phyloP scores from a whole-genome alignment of 1,139 yeast species.

The Magnusiomyces ingens region DNA sequence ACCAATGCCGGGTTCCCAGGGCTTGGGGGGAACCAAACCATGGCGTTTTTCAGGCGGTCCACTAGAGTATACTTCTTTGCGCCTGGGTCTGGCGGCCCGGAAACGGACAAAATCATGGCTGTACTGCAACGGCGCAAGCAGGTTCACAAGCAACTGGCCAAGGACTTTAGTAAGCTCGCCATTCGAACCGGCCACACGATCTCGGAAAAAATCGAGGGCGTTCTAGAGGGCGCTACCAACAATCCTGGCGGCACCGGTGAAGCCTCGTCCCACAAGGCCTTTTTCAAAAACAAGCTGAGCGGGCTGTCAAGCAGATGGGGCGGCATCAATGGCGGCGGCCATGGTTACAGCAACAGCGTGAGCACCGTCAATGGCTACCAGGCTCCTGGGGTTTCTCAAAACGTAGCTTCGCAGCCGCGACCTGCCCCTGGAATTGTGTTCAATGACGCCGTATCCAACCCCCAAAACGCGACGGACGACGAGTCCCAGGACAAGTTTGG shows the following conservation, averaged over 20 bases:
- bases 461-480: background rate
- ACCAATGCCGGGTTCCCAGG: no score
- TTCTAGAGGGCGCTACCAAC: background rate
- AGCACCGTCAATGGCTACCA: no score
- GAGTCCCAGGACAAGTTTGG: slow-evolving; percentile 13
- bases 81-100: slow-evolving; percentile 8
- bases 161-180: slow-evolving; percentile 9
- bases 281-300: no score
- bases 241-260: background rate
- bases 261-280: no score
- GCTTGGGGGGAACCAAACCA: no score
- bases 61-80: slow-evolving; percentile 14
- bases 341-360: no score
- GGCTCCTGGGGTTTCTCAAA: no score
- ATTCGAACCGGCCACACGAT: background rate
- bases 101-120: slow-evolving; percentile 12
- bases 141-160: slow-evolving; percentile 11
- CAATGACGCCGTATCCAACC: background rate
- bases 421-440: no score
- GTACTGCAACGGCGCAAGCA: slow-evolving; percentile 15
- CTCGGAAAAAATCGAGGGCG: background rate
- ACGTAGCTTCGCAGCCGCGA: no score
- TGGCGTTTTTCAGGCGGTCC: slow-evolving; percentile 4
- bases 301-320: no score
- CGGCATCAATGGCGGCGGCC: no score